Percentiles rank a stretch among this genome's conserved stretches.
Conservation (phyloP, 495 filamentous ascomycete genomes). For the Neurospora sp. region DNA sequence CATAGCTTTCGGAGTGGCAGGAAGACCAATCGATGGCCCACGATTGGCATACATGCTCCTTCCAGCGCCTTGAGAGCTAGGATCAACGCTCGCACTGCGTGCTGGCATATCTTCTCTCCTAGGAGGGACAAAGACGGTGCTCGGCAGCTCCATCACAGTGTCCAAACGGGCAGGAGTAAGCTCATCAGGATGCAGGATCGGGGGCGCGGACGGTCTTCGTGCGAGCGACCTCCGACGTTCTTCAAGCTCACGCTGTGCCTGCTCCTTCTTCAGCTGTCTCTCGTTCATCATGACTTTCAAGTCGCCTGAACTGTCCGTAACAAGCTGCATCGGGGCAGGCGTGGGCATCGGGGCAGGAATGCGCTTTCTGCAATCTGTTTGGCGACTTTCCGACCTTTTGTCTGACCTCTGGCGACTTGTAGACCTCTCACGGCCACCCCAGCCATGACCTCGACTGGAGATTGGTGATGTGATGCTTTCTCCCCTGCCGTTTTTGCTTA, state of each 20-base stretch:
- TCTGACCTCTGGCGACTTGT: conserved; percentile 11
- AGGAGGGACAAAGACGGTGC: conserved; percentile 27
- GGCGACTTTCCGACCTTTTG: conserved; percentile 41
- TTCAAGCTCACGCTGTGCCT: conserved; percentile 78
- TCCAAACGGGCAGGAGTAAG: conserved; percentile 31
- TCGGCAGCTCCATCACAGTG: conserved; percentile 11
- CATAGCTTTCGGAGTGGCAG: conserved; percentile 80
- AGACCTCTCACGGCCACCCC: conserved; percentile 36
- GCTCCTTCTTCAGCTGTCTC: conserved; percentile 54
- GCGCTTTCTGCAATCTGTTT: conserved; percentile 12
- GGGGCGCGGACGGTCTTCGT: conserved; percentile 63
- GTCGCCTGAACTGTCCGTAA: conserved; percentile 23
- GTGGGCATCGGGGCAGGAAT: conserved; percentile 16
- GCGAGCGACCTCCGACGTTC: conserved; percentile 75
- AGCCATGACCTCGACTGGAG: conserved; percentile 8
- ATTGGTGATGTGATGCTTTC: conserved; percentile 12
- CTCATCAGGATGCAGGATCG: conserved; percentile 67
- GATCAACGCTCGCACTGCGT: conserved; percentile 38
- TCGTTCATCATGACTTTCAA: conserved; percentile 40
- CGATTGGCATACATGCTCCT: conserved; percentile 30
- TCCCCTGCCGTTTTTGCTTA: conserved; percentile 35
- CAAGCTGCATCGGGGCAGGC: conserved; percentile 21
- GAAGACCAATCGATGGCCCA: conserved; percentile 53
- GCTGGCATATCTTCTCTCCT: conserved; percentile 26
- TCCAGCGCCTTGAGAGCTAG: conserved; percentile 12